Conservation (phyloP, 2,329 filamentous ascomycete genomes). For the Aspergillus transmontanensis region DNA sequence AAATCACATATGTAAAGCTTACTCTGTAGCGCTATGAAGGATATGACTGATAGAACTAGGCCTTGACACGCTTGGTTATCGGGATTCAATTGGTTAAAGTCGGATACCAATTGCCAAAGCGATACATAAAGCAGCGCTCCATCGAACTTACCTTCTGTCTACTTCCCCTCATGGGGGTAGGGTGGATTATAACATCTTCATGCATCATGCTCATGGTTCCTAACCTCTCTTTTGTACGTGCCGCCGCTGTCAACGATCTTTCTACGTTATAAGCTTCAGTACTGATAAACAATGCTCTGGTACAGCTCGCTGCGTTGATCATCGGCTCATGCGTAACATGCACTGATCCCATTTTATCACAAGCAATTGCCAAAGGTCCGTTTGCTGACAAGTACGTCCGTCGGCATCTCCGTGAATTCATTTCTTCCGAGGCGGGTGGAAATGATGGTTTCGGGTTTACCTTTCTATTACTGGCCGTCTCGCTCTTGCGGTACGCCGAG, state of each 20-base stretch:
- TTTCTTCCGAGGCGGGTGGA: conserved; percentile 63
- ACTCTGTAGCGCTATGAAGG: not conserved
- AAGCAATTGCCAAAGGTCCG: conserved; percentile 64
- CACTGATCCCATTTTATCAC: conserved; percentile 64
- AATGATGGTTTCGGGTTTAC: conserved; percentile 67
- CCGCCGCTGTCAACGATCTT: not conserved
- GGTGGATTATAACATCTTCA: conserved; percentile 62
- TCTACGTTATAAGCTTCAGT: not conserved
- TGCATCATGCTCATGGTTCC: conserved; percentile 60
- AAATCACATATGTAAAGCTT: conserved; percentile 45
- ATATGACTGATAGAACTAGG: conserved; percentile 30
- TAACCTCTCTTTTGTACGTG: conserved; percentile 50
- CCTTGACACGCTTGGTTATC: conserved; percentile 61
- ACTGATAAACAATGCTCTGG: not conserved
- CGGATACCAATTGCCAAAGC: conserved; percentile 63
- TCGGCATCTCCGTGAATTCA: conserved; percentile 61
- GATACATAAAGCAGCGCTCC: conserved; percentile 54
- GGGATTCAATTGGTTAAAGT: conserved; percentile 66
- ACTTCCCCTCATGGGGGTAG: conserved; percentile 63
- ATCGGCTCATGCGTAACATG: conserved; percentile 64
- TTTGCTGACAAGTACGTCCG: conserved; percentile 65
- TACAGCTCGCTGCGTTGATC: conserved; percentile 54
- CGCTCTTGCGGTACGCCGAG: conserved; percentile 59
- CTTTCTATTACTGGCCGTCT: conserved; percentile 61
- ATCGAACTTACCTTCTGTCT: conserved; percentile 59